A percentile compares a stretch with the other conserved stretches of the same genome.
Conservation (phyloP, 768 basidiomycete species). For the Bullera alba region DNA sequence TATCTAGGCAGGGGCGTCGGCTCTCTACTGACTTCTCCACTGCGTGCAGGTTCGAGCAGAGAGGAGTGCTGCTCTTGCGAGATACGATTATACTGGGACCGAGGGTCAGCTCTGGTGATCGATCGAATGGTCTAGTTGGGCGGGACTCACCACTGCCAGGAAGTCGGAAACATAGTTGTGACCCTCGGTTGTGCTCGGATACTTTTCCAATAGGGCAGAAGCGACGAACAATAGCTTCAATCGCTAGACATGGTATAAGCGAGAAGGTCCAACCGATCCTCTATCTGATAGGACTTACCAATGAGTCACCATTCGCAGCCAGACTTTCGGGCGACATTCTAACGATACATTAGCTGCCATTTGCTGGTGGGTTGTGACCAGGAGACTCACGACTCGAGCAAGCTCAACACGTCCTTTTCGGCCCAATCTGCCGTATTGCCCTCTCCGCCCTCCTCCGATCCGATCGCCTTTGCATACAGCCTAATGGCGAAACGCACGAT, state of each 20-base stretch:
- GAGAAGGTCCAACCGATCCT: not conserved
- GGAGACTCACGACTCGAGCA: slow-evolving; percentile 16
- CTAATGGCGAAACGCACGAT: slow-evolving; percentile 26
- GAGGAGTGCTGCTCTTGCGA: slow-evolving; percentile 9
- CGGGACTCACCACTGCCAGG: slow-evolving; percentile 24
- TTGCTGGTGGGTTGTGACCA: not conserved
- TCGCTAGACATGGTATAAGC: not conserved
- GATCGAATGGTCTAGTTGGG: too few species aligned
- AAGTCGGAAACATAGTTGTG: slow-evolving; percentile 25
- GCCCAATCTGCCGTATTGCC: slow-evolving; percentile 13
- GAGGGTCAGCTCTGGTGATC: slow-evolving; percentile 1
- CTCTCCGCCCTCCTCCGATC: slow-evolving; percentile 4
- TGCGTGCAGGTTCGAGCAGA: slow-evolving; percentile 1
- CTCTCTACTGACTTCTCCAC: not conserved
- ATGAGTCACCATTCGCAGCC: slow-evolving; percentile 28
- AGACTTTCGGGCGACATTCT: slow-evolving; percentile 25
- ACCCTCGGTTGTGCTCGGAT: slow-evolving; percentile 16
- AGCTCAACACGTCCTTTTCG: slow-evolving; percentile 21
- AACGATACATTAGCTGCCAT: not conserved
- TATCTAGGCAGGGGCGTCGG: not conserved
- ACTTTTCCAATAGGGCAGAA: slow-evolving; percentile 24
- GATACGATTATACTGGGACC: slow-evolving; percentile 8
- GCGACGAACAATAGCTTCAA: slow-evolving; percentile 26
- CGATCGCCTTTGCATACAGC: slow-evolving; percentile 18
- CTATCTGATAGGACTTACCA: slow-evolving; percentile 9